These are phyloP conservation scores for Suillus ampliporus DNA, from an alignment of 768 basidiomycete species.

Conservation along the genomic window DNA sequence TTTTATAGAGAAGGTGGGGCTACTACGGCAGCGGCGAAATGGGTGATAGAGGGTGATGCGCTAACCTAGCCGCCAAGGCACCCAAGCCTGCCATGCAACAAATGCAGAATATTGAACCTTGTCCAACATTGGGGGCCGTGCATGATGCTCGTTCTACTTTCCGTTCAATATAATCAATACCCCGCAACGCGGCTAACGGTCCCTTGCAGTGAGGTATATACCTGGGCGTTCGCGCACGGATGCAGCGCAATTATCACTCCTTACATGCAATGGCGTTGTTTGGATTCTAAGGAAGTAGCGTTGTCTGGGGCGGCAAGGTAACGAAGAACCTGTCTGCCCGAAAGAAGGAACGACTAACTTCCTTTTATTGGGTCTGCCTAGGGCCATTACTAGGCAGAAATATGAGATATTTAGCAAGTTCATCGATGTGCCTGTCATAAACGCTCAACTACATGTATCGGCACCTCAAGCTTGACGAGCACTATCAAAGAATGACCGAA, in stretches of 20 bases:
- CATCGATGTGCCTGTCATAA: not conserved
- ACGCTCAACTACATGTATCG: too few relatives aligned
- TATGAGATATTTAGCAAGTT: too few relatives aligned
- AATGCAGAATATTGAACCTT: not conserved
- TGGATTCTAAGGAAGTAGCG: too few relatives aligned
- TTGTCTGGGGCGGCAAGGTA: too few relatives aligned
- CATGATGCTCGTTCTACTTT: not conserved
- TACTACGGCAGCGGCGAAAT: not conserved
- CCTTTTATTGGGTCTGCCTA: too few relatives aligned
- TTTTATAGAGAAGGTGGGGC: not conserved
- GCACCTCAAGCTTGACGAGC: not conserved
- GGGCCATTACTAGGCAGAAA: too few relatives aligned
- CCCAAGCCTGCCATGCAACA: not conserved
- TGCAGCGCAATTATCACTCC: too few relatives aligned
- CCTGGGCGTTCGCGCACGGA: not conserved
- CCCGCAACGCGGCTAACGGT: not conserved
- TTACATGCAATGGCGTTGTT: too few relatives aligned
- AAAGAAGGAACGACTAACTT: too few relatives aligned
- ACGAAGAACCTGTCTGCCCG: not conserved
- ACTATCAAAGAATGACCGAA: not conserved
- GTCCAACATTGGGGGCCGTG: not conserved
- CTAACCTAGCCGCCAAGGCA: not conserved
- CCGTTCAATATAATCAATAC: not conserved
- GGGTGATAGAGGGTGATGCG: not conserved
- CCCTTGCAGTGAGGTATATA: not conserved